Evolutionary conservation across 805 yeast genomes (phyloP), one percentile per base, ranked within the genome.

Genomic region (Wickerhamia fluorescens): DNA sequence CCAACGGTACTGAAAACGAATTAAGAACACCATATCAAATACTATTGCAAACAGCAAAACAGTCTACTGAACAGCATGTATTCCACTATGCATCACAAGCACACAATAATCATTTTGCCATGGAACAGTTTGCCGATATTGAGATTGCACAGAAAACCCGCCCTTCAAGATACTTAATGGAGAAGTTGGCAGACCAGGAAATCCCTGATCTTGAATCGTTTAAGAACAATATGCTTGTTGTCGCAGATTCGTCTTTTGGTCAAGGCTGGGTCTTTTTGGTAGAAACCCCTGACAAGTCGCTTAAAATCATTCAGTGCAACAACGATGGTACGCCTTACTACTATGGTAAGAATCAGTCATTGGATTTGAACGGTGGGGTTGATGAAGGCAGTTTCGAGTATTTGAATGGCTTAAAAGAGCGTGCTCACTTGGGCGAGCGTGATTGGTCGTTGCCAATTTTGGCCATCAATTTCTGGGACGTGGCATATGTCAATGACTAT

Each of bases 31-130:
- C 95, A 3, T 74, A 79, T 51, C 82, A 82, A 37, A 73, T 85
- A 31, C 51, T 77, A 34, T 56, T 75, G 35, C 70, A 76, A 40
- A 75, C 92, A 1, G 80, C 87, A 3, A 71, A 72, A 44, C 72
- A 75, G 38, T 65, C 82, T 17, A 72, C 75, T 17, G 72, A 73
- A 44, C 78, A 87, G 19, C 72, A 73, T 31, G 56, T 73, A n/a
- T 88, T 79, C 67, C 92, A 88, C 58, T 74, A 70, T 47, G 96
- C 97, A 3, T 83, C 95, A 4, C 94, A 83, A 51, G 78, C 87
- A 3, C 89, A 83, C 61, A 88, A 87, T 59, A 92, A 92, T 61
- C 98, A 89, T 58, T 68, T 92, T 28, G 86, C 82, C 45, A 77
- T 87, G 47, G 75, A 80, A 52, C 82, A 81, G 46, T 58, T 78